These are phyloP conservation scores for Mycena filopes DNA, from an alignment of 768 basidiomycete species.

Conservation along the genomic window DNA sequence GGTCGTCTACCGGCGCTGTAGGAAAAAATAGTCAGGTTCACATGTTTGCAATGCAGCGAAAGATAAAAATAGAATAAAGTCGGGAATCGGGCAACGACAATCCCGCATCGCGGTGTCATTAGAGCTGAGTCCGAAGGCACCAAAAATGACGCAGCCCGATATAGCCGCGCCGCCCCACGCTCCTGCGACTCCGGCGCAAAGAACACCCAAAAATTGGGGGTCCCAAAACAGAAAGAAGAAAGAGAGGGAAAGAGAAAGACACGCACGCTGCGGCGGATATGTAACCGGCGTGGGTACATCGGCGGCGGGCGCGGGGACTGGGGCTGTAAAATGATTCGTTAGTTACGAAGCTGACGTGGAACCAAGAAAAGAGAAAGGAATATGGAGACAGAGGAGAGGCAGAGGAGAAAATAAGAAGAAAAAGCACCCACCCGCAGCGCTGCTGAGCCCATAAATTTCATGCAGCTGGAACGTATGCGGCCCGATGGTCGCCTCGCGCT, in stretches of 20 bases:
- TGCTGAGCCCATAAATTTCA: constrained; percentile 91
- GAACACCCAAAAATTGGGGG: background rate
- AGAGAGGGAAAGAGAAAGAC: constrained; percentile 18
- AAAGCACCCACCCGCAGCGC: constrained; percentile 46
- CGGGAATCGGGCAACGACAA: no score
- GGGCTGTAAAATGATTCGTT: constrained; percentile 46
- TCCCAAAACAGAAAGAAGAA: background rate
- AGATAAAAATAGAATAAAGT: no score
- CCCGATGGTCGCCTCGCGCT: constrained; percentile 93
- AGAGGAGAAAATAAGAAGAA: background rate
- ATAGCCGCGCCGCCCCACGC: no score
- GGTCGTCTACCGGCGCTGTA: constrained; percentile 60
- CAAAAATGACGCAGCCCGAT: background rate
- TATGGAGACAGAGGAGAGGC: background rate
- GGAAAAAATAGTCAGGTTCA: background rate
- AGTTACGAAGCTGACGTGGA: no score
- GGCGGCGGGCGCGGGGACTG: constrained; percentile 50
- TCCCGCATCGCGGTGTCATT: no score
- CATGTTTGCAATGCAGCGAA: background rate
- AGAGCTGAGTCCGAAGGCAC: no score
- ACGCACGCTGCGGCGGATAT: constrained; percentile 55
- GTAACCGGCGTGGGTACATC: constrained; percentile 56
- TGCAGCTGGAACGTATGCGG: constrained; percentile 94
- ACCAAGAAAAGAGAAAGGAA: no score
- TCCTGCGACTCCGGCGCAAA: no score